Evolutionary conservation across 345 rosid species (phyloP).

Genomic region (Aegle marmelos): DNA sequence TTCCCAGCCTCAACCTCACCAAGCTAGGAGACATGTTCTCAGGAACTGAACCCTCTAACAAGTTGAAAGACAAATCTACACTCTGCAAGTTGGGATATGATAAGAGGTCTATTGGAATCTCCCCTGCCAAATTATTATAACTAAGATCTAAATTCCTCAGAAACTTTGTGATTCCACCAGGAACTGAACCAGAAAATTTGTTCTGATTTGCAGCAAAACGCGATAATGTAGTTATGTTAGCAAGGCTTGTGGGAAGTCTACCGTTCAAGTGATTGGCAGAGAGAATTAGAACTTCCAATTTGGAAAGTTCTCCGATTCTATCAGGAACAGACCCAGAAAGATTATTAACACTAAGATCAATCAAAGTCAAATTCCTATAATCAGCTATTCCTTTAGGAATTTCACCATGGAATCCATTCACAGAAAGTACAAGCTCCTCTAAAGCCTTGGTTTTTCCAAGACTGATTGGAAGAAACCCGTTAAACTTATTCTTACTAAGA

Average conservation of each 20-base stretch:
- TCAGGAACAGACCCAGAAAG: conserved; percentile 51
- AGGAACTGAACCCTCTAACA: conserved; percentile 46
- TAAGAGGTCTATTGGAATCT: conserved; percentile 49
- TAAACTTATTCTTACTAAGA: conserved; percentile 38
- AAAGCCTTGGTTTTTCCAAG: conserved; percentile 34
- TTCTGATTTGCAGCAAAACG: conserved; percentile 68
- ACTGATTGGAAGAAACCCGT: conserved; percentile 42
- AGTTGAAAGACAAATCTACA: conserved; percentile 62
- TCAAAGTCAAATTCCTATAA: conserved; percentile 30
- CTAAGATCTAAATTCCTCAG: conserved; percentile 56
- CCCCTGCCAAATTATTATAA: conserved; percentile 44
- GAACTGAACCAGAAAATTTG: conserved; percentile 42
- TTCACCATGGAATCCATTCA: conserved; percentile 32
- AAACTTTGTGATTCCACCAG: conserved; percentile 43
- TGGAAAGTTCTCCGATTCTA: conserved; percentile 46
- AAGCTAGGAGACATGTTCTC: conserved; percentile 32
- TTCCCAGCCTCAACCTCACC: conserved; percentile 70
- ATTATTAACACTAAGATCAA: conserved; percentile 54
- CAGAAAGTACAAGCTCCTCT: conserved; percentile 49
- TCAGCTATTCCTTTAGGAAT: conserved; percentile 43
- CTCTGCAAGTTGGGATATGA: conserved; percentile 24
- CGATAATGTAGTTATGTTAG: conserved; percentile 35
- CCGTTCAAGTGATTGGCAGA: conserved; percentile 49
- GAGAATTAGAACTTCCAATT: conserved; percentile 43
- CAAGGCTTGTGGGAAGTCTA: conserved; percentile 41